Percentiles rank a stretch among this genome's conserved stretches.
phyloP scores from a whole-genome alignment of 345 rosid species.

The Microcos paniculata region DNA sequence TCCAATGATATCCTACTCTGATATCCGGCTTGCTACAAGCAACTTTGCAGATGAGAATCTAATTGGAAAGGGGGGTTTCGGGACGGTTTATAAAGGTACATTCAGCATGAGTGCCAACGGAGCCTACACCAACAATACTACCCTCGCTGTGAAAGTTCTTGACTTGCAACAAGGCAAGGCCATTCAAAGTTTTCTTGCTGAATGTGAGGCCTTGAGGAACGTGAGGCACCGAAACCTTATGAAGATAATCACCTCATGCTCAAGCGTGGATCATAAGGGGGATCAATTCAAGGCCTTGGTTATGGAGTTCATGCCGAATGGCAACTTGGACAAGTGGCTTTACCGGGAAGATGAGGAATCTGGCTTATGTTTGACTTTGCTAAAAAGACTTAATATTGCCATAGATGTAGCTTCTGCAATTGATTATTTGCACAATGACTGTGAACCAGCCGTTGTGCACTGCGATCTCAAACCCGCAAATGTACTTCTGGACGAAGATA shows the following conservation, averaged over 20 bases:
- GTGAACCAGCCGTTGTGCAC: slow-evolving; percentile 9
- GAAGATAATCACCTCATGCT: slow-evolving; percentile 47
- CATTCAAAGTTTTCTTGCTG: slow-evolving; percentile 42
- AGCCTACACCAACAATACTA: neutral
- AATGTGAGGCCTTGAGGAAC: slow-evolving; percentile 41
- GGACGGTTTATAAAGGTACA: slow-evolving; percentile 29
- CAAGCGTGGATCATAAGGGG: slow-evolving; percentile 43
- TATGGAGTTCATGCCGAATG: slow-evolving; percentile 46
- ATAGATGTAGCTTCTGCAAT: slow-evolving; percentile 18
- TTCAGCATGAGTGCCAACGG: neutral
- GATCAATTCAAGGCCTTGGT: slow-evolving; percentile 54
- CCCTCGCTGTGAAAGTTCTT: slow-evolving; percentile 39
- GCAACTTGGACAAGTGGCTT: slow-evolving; percentile 48
- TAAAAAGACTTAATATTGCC: slow-evolving; percentile 7
- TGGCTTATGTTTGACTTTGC: slow-evolving; percentile 4
- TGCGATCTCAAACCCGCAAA: slow-evolving; percentile 36
- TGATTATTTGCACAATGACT: slow-evolving; percentile 5
- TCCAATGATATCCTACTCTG: slow-evolving; percentile 4
- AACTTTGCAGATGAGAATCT: slow-evolving; percentile 27
- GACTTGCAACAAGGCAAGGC: slow-evolving; percentile 40
- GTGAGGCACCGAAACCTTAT: slow-evolving; percentile 52
- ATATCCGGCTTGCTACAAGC: slow-evolving; percentile 25
- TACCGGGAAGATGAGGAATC: slow-evolving; percentile 16
- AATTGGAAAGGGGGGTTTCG: slow-evolving; percentile 32
- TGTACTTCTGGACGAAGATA: slow-evolving; percentile 26